Base-by-base conservation (phyloP, 305 asterid species). In the Caryopteris hybrid region DNA sequence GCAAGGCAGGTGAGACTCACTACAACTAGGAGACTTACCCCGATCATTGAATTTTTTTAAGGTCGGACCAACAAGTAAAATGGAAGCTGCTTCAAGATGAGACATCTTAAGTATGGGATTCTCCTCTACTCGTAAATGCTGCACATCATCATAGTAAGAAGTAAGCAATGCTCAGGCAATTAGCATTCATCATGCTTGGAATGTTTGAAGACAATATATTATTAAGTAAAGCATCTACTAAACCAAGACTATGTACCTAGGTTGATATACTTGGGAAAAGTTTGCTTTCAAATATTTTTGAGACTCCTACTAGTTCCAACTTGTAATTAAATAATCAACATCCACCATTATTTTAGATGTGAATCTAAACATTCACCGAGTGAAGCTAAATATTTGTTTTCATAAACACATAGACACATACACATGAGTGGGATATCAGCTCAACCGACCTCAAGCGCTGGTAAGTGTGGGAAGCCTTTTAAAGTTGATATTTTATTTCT, bases 61-160 rank as follows among this genome's bases (percentile, higher is more conserved):
- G 74, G 96, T 95, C 46, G 94, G 95, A 58, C 99, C 99, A 59
- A 91, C 90, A 64, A 95, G 96, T 88, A 95, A 86, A 78, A 95
- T 88, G 51, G 95, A 83, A 83, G 98, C 97, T 66, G 96, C 99
- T 89, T 89, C 99, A 50, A 86, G 72, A 84, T 84, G 97, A 79
- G 92, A 78, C 94, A 88, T 86, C 92, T 86, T 86, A 70, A 95
- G 95, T 73, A 95, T 88, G 69, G 99, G 99, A 79, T 95, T 95
- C 90, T 95, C 99, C 85, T 91, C 99, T 62, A 95, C 73, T 39
- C 98, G 98, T 77, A 95, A 81, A 91, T 92, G 98, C 99, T 95
- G 86, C 86, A 85, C 58, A 71, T 64, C 76, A 68, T 67, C 71
- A 65, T 57, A 46, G 77, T 71, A 67, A 76, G 50, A 61, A 47